These are phyloP conservation scores for Monosporascus ibericus DNA, from an alignment of 2,329 filamentous ascomycete genomes.

Conservation along the genomic window DNA sequence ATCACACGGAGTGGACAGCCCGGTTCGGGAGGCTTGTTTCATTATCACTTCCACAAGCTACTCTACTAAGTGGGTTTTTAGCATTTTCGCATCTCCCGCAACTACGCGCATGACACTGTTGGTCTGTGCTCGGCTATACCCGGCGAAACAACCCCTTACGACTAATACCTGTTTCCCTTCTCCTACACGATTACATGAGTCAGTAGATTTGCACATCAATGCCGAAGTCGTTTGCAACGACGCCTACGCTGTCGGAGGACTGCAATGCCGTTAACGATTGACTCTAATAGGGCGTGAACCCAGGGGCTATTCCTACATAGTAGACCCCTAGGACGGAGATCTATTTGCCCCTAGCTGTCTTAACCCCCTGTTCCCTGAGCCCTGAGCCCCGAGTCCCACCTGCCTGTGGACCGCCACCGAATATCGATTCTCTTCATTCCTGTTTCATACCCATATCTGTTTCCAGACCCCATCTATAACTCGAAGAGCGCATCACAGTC, in stretches of 20 bases:
- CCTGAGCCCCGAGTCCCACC: not conserved
- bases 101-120: too few species aligned
- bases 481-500: not conserved
- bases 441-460: conserved; percentile 1
- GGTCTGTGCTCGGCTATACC: too few species aligned
- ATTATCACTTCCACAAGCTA: not conserved
- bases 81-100: too few species aligned
- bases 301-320: not conserved
- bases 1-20: not conserved
- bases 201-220: not conserved
- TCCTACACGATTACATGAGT: too few species aligned
- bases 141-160: too few species aligned
- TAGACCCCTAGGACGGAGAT: not conserved
- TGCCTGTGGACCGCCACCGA: not conserved
- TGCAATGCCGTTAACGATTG: not conserved
- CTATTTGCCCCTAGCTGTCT: not conserved
- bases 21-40: not conserved
- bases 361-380: not conserved
- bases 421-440: not conserved
- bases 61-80: too few species aligned
- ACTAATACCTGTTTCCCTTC: too few species aligned
- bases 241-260: too few species aligned
- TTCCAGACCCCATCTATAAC: not conserved
- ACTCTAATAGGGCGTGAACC: not conserved
- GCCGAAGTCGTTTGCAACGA: not conserved